Percentiles rank a stretch among this genome's conserved stretches.
Evolutionary conservation across 2,329 filamentous ascomycete genomes (phyloP).

Genomic region (Colletotrichum phormii): DNA sequence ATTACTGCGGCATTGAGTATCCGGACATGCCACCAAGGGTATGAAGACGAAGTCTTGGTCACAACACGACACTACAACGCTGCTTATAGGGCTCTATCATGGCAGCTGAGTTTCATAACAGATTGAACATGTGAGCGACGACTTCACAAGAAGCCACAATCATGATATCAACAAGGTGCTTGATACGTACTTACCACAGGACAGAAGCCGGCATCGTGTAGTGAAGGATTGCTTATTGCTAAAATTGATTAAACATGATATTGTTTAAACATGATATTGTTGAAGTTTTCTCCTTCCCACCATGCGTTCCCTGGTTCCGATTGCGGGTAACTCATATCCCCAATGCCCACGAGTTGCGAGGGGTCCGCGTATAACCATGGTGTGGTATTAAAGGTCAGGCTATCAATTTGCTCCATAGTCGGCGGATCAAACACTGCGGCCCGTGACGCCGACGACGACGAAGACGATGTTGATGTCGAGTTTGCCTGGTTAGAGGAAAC

Average conservation of each 20-base stretch:
- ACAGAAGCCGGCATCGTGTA: not conserved
- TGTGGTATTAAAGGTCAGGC: slow-evolving; percentile 53
- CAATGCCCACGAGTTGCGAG: slow-evolving; percentile 52
- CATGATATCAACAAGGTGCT: not conserved
- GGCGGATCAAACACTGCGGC: slow-evolving; percentile 44
- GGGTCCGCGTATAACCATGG: slow-evolving; percentile 57
- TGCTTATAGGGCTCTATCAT: not conserved
- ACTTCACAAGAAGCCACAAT: not conserved
- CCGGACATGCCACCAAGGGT: not conserved
- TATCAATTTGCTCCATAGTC: slow-evolving; percentile 48
- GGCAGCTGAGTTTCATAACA: not conserved
- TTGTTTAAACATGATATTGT: slow-evolving; percentile 54
- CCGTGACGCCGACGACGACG: not conserved
- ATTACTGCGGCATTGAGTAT: not conserved
- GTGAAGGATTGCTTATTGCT: slow-evolving; percentile 26
- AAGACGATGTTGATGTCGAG: not conserved
- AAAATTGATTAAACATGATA: slow-evolving; percentile 53
- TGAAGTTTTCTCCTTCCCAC: slow-evolving; percentile 55
- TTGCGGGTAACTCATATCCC: slow-evolving; percentile 48
- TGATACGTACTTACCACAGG: no score
- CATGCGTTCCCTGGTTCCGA: slow-evolving; percentile 48
- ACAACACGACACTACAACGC: not conserved
- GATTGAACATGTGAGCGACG: not conserved
- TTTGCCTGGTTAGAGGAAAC: slow-evolving; percentile 38
- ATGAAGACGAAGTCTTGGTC: not conserved